Base-by-base conservation (phyloP, 2,329 filamentous ascomycete species). In the Fusarium sp. region DNA sequence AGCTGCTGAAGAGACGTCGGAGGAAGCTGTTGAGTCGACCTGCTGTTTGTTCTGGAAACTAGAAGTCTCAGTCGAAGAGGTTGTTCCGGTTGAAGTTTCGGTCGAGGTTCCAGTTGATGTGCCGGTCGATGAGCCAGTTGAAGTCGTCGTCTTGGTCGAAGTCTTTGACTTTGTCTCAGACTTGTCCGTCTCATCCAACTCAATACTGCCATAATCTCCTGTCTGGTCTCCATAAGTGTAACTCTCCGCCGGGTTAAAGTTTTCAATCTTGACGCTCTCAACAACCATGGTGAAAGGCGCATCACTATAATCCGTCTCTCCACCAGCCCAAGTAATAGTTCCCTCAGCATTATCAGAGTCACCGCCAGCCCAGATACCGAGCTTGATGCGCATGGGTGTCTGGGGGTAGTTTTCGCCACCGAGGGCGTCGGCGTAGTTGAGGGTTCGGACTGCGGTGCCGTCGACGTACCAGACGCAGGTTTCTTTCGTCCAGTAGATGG, bases 271-370 rank as follows among this genome's bases (percentile, higher is more conserved):
- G 60, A 80, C 66, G n/a, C 76, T 80, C 65, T 81, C 68, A 4
- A 92, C 85, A 64, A 85, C 87, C 90, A 92, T 92, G 69, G 86
- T 89, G 82, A 87, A 92, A 6, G 91, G 91, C 0, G 80, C 87
- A 13, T 85, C 73, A 45, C 35, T 32, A 34, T 76, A 84, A 59
- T 82, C 74, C 2, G 82, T 81, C 20, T 81, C 62, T 66, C 92
- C 92, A 57, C 92, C 92, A 54, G 92, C 92, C 92, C 92, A 94
- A 64, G 89, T 80, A 67, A 92, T 87, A 27, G 91, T 92, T 57
- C 92, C 91, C n/a, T 86, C 81, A 74, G 88, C 81, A 76, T 85
- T 78, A 6, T 83, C 81, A 63, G 85, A 37, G 4, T 77, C 76
- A 0, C 76, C 76, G 25, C 84, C 87, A 52, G 87, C 82, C 86